These are phyloP conservation scores for Metschnikowia borealis DNA, from an alignment of 805 yeast species.

Conservation along the genomic window DNA sequence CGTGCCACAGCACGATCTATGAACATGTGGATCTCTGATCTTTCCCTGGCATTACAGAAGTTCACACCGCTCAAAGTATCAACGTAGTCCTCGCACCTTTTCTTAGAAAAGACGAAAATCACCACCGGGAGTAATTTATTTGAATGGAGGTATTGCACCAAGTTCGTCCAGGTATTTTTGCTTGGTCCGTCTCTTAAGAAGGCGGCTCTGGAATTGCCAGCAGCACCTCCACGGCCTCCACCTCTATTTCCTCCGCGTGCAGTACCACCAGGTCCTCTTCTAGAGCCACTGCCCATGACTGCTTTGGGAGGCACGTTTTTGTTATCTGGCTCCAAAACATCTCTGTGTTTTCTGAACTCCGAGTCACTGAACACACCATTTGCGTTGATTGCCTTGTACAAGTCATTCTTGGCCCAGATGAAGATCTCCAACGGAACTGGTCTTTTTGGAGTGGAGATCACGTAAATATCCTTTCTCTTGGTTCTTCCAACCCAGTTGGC, in stretches of 20 bases:
- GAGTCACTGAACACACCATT: conserved; percentile 62
- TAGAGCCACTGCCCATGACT: conserved; percentile 36
- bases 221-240: conserved; percentile 14
- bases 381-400: conserved; percentile 71
- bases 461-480: conserved; percentile 91
- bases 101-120: conserved; percentile 88
- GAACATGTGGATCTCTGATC: conserved; percentile 89
- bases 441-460: conserved; percentile 91
- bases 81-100: conserved; percentile 91
- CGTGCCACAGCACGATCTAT: conserved; percentile 85
- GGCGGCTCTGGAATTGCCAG: conserved; percentile 15
- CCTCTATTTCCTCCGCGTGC: conserved; percentile 42
- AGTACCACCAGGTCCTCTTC: conserved; percentile 42
- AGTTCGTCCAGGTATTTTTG: conserved; percentile 70
- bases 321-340: conserved; percentile 40
- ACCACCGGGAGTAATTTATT: conserved; percentile 85
- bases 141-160: conserved; percentile 66
- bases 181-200: conserved; percentile 61
- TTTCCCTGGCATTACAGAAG: conserved; percentile 79
- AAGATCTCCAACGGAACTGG: conserved; percentile 92
- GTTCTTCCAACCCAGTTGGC: conserved; percentile 99
- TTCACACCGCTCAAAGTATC: conserved; percentile 68
- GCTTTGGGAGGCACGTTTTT: conserved; percentile 35
- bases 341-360: conserved; percentile 61
- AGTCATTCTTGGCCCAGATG: conserved; percentile 74